Base-by-base conservation (phyloP, 441 rosid genomes). In the Hura crepitans region DNA sequence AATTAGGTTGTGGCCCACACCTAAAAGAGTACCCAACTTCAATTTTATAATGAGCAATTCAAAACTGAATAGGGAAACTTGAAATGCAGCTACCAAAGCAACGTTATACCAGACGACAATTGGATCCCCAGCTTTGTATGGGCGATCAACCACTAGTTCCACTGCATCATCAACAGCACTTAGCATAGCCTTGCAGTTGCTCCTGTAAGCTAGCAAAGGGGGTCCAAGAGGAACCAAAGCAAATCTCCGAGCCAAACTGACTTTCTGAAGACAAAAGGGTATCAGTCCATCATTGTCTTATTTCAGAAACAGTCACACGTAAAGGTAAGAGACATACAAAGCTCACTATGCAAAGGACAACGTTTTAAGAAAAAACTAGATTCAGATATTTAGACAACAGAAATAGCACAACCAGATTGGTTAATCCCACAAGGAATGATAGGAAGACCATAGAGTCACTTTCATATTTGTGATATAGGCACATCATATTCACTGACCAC, bases 151-250 rank as follows among this genome's bases (percentile, higher is more conserved):
- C 77, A 89, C 87, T 54, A 91, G 85, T 76, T 93, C 84, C 66
- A 93, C 96, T 73, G 89, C 89, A 80, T 78, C 97, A 75, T 81
- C 91, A 81, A 83, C 85, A 64, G 92, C 96, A 31, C 85, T 84
- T 77, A 91, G 79, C 96, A 93, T 93, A 74, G 97, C 95, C 84
- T 88, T 89, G 81, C 92, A 93, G 76, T 87, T 91, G 86, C 96
- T 91, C 72, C 88, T 77, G 82, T 93, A 93, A 33, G 97, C 89
- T 72, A 93, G 85, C 81, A 93, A 79, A 70, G 97, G 98, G 66
- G 98, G 98, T 45, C 97, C 98, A 83, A 93, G 95, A 73, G 98
- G 98, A 72, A 89, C 98, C 83, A 93, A 81, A 53, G 98, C 98
- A 84, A 93, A 93, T 75, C 98, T 89, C 71, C 96, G 85, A 73